A percentile compares a stretch with the other conserved stretches of the same genome.
Evolutionary conservation across 805 yeast species (phyloP).

Genomic region (Saccharomycopsis olivae): DNA sequence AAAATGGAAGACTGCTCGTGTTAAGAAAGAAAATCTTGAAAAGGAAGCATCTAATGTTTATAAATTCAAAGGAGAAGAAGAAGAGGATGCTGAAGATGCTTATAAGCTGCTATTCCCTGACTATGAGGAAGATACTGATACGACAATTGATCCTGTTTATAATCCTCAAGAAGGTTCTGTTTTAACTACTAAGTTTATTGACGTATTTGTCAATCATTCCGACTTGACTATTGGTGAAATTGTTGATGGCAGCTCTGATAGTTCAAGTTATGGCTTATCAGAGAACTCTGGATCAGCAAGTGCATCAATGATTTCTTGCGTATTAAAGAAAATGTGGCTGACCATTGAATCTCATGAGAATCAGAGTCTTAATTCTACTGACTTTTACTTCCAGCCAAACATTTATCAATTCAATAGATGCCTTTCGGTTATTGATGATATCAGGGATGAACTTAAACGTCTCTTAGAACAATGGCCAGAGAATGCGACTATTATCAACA

Average conservation of each 20-base stretch:
- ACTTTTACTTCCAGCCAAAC: constrained; percentile 23
- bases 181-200: constrained; percentile 6
- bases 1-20: constrained; percentile 11
- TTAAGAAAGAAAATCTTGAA: constrained; percentile 10
- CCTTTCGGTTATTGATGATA: constrained; percentile 33
- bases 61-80: constrained; percentile 15
- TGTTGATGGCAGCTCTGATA: constrained; percentile 5
- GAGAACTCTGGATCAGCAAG: constrained; percentile 3
- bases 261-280: background rate
- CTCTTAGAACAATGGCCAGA: constrained; percentile 81
- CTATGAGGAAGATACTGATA: constrained; percentile 10
- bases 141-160: background rate
- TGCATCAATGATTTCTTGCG: constrained; percentile 4
- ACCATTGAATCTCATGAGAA: constrained; percentile 3
- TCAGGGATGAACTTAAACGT: constrained; percentile 35
- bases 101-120: constrained; percentile 16
- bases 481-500: constrained; percentile 74
- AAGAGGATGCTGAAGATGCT: constrained; percentile 18
- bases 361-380: constrained; percentile 19
- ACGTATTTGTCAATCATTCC: constrained; percentile 1
- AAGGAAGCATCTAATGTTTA: constrained; percentile 6
- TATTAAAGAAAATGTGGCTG: constrained; percentile 5
- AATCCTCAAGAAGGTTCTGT: constrained; percentile 3
- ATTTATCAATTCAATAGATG: constrained; percentile 34
- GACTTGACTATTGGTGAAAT: background rate